Conservation (phyloP, 441 rosid genomes). For the Pelargonium hybrid region DNA sequence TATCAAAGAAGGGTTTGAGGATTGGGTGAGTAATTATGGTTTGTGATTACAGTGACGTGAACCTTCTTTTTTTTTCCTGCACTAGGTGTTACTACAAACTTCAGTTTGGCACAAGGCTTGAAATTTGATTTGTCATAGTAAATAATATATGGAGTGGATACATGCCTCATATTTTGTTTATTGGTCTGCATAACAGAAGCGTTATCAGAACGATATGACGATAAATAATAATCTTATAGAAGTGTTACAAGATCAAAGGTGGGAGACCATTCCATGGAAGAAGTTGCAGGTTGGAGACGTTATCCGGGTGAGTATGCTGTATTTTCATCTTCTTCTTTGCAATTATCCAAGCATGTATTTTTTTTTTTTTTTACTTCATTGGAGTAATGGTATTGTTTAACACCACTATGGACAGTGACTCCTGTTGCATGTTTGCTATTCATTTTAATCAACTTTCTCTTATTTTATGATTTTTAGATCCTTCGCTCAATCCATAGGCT, state of each 20-base stretch:
- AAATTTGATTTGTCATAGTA: not conserved
- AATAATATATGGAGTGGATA: not conserved
- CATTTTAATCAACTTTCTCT: not conserved
- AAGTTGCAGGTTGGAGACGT: constrained; percentile 97
- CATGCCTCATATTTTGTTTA: constrained; percentile 10
- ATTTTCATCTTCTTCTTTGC: not conserved
- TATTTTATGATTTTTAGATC: not conserved
- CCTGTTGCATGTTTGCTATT: not conserved
- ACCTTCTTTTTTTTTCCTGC: constrained; percentile 1
- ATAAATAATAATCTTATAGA: constrained; percentile 74
- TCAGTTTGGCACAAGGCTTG: constrained; percentile 7
- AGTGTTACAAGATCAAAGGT: constrained; percentile 70
- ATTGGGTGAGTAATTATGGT: constrained; percentile 58
- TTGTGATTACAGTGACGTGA: constrained; percentile 15
- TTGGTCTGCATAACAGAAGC: constrained; percentile 53
- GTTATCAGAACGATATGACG: constrained; percentile 94
- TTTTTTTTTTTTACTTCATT: not conserved
- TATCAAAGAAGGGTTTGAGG: constrained; percentile 97
- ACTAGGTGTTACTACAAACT: constrained; percentile 2
- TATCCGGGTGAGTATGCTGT: constrained; percentile 50
- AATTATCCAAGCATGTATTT: not conserved
- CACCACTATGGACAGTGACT: not conserved
- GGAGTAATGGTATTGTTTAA: not conserved
- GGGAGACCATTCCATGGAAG: constrained; percentile 81
- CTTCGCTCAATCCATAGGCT: not conserved